Conservation (phyloP, 805 yeast genomes). For the Candida namnaoensis region DNA sequence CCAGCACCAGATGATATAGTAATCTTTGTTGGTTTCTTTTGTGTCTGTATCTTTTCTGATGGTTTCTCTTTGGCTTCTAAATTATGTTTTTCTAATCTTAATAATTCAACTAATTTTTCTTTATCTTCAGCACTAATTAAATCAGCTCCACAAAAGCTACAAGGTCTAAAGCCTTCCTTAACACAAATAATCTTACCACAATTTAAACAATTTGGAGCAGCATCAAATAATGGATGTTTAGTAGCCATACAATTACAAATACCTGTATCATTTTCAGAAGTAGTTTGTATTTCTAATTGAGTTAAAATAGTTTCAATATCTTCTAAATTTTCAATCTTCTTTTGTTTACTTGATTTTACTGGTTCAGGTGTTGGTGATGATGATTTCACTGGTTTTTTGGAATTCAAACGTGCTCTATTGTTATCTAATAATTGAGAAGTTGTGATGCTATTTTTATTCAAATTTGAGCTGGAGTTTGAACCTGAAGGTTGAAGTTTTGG, state of each 20-base stretch:
- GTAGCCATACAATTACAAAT: conserved; percentile 81
- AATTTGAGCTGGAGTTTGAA: no score
- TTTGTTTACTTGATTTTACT: conserved; percentile 26
- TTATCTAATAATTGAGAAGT: conserved; percentile 38
- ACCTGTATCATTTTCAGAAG: conserved; percentile 15
- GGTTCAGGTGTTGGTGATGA: not conserved
- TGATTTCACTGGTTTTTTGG: not conserved
- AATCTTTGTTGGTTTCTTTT: conserved; percentile 36
- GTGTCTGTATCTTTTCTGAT: conserved; percentile 11
- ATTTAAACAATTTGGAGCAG: conserved; percentile 87
- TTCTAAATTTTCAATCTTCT: conserved; percentile 45
- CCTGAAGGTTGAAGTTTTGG: conserved; percentile 6
- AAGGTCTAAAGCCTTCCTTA: conserved; percentile 85
- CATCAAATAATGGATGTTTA: conserved; percentile 78
- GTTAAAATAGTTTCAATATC: conserved; percentile 59
- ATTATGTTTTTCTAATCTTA: conserved; percentile 44
- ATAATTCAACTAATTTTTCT: conserved; percentile 40
- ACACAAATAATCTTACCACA: conserved; percentile 93
- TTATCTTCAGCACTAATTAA: conserved; percentile 59
- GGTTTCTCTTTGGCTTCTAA: conserved; percentile 21
- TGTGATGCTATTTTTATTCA: conserved; percentile 21
- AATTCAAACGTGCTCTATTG: conserved; percentile 9
- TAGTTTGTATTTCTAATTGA: conserved; percentile 35
- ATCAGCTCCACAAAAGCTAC: conserved; percentile 71
- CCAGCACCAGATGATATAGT: conserved; percentile 53